phyloP scores from a whole-genome alignment of 768 basidiomycete species.

The Mycena olivaceomarginata region DNA sequence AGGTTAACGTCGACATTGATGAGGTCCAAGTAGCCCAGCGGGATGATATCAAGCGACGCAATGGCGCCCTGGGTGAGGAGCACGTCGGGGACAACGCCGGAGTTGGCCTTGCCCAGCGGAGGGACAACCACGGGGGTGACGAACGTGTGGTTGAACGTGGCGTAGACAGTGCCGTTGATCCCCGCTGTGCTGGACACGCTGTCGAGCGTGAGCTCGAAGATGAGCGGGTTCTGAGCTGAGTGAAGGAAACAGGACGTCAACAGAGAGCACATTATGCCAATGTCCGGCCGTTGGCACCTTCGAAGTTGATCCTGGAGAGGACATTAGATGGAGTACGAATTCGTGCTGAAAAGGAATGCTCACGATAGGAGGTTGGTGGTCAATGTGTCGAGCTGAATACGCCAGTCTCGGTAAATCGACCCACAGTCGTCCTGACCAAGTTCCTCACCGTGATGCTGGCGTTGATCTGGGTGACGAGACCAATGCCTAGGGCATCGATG shows the following conservation, averaged over 20 bases:
- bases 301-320: background rate
- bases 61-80: slow-evolving; percentile 70
- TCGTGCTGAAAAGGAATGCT: slow-evolving; percentile 30
- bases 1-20: slow-evolving; percentile 59
- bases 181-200: slow-evolving; percentile 64
- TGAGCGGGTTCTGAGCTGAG: slow-evolving; percentile 64
- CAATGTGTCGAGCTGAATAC: slow-evolving; percentile 59
- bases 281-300: background rate
- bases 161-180: slow-evolving; percentile 72
- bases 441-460: slow-evolving; percentile 61
- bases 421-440: background rate
- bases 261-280: background rate
- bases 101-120: slow-evolving; percentile 72
- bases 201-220: slow-evolving; percentile 68
- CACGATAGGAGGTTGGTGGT: slow-evolving; percentile 59
- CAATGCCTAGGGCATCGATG: slow-evolving; percentile 61
- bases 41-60: slow-evolving; percentile 72
- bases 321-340: background rate
- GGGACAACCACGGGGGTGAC: slow-evolving; percentile 70
- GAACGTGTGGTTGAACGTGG: slow-evolving; percentile 77
- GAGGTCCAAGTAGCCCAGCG: slow-evolving; percentile 73
- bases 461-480: slow-evolving; percentile 63
- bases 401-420: background rate
- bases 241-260: background rate
- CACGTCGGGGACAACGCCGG: slow-evolving; percentile 74